Base-by-base conservation (phyloP, 768 basidiomycete species). In the Boletellus ananiceps region DNA sequence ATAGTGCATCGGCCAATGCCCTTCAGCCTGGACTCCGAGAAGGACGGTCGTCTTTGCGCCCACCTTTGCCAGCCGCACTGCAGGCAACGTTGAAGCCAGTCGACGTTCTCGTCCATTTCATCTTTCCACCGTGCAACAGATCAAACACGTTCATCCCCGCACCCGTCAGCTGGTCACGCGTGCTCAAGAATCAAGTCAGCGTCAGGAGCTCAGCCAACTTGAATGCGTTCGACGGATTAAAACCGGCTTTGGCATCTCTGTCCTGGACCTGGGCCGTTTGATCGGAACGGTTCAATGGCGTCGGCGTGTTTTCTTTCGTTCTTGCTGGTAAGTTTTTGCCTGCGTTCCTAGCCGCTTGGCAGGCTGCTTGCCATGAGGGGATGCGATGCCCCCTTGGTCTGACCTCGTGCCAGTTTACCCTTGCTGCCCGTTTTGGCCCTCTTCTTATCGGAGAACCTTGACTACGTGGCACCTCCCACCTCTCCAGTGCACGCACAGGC, bases 391-490 rank as follows among this genome's bases (percentile, higher is more conserved):
- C 23, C 44, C 54, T 61, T 57, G 46, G 41, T 54, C 49, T 27
- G 52, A 54, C 61, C 66, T 68, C 66, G 64, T 66, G 64, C 52
- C 52, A 54, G 53, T 48, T 55, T 66, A 59, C 52, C 57, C 55
- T 53, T 54, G 46, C 31, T 52, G 6, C 59, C 66, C 51, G 29
- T 58, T 69, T 60, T 48, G 53, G 64, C 48, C 41, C 25, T 44
- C 54, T 40, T 53, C 56, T 64, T 55, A 61, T 66, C 61, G 56
- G 55, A 55, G 51, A 49, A 42, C 49, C 40, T 56, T 52, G 54
- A 35, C 61, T 57, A 69, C 60, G 64, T 64, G 59, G 61, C 64
- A 67, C 38, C 35, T 39, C 55, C 12, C 33, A 19, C 48, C 33
- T n/a, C 23, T 31, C 34, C 25, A 38, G 45, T 40, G 19, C 54